These are phyloP conservation scores for Cercospora sesami DNA, from an alignment of 2,329 filamentous ascomycete genomes.

Conservation along the genomic window DNA sequence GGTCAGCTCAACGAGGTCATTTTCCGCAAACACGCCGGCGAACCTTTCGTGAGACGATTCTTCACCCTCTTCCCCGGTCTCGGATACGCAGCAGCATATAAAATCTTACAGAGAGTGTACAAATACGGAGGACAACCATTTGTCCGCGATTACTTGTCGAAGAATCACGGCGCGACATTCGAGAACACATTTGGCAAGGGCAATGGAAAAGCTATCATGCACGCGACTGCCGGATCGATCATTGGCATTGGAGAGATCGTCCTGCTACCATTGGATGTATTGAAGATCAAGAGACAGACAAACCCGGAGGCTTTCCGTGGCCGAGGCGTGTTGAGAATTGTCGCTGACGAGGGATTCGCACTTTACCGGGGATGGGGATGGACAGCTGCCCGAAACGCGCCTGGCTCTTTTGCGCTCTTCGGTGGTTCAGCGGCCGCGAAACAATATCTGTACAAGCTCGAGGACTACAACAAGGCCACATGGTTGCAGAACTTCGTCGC, in stretches of 20 bases:
- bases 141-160: slow-evolving; percentile 80
- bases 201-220: slow-evolving; percentile 96
- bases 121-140: slow-evolving; percentile 98
- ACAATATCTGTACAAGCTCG: slow-evolving; percentile 86
- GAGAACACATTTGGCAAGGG: slow-evolving; percentile 91
- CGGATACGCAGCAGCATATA: slow-evolving; percentile 96
- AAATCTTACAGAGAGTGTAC: slow-evolving; percentile 95
- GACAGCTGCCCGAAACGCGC: slow-evolving; percentile 95
- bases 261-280: slow-evolving; percentile 87
- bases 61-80: slow-evolving; percentile 94
- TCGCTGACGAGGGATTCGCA: slow-evolving; percentile 91
- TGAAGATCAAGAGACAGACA: slow-evolving; percentile 99
- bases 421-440: slow-evolving; percentile 97
- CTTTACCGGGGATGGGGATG: slow-evolving; percentile 95
- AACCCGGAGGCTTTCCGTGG: slow-evolving; percentile 98
- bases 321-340: slow-evolving; percentile 83
- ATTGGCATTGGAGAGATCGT: slow-evolving; percentile 98
- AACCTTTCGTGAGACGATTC: slow-evolving; percentile 73
- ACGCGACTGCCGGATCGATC: slow-evolving; percentile 89
- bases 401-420: slow-evolving; percentile 97
- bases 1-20: slow-evolving; percentile 82
- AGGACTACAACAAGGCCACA: slow-evolving; percentile 90
- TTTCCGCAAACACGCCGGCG: slow-evolving; percentile 83
- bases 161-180: slow-evolving; percentile 79
- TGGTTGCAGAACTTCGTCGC: slow-evolving; percentile 98